Base-by-base conservation (phyloP, 169 alveolate genomes). In the Plasmodium knowlesi region DNA sequence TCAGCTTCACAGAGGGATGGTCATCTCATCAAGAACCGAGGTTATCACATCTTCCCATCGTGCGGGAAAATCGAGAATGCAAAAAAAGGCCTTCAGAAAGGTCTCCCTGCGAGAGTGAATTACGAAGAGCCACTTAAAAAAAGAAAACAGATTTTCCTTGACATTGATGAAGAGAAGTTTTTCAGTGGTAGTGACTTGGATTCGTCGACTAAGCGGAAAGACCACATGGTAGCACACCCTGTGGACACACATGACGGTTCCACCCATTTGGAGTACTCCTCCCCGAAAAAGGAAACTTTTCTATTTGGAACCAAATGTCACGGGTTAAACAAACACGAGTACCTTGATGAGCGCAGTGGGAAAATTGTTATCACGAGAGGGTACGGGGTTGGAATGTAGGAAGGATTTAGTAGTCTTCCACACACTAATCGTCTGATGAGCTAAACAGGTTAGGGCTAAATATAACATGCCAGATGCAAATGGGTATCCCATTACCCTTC, bases 321-420 rank as follows among this genome's bases (percentile, higher is more conserved):
- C 46, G 94, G 94, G 8, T 78, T 88, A 79, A 88, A 82, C 57
- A 88, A 88, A 78, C 16, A n/a, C 43, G 94, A 88, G 53, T 76
- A 22, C 81, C 25, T 54, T 54, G 94, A 88, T 79, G 82, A 76
- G 70, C 34, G 41, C 14, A 78, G 89, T 41, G 84, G 84, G 22
- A 88, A 88, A 61, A 88, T 88, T 19, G 34, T 78, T 19, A 39
- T 88, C 28, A 88, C 70, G 81, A 61, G 80, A 53, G 81, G 30
- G n/a, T 30, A 8, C 41, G 32, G 70, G 3, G 19, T 71, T 19
- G 84, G 43, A 19, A 8, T 25, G 70, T 32, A 28, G 71, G 4
- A 19, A 19, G n/a, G 6, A 3, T 34, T 39, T 39, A 28, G 74
- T 61, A 0, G 12, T 10, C 74, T 10, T 43, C 16, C 54, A 2